Base-by-base conservation (phyloP, 306 rosid species). In the Citrullus mucosospermus region DNA sequence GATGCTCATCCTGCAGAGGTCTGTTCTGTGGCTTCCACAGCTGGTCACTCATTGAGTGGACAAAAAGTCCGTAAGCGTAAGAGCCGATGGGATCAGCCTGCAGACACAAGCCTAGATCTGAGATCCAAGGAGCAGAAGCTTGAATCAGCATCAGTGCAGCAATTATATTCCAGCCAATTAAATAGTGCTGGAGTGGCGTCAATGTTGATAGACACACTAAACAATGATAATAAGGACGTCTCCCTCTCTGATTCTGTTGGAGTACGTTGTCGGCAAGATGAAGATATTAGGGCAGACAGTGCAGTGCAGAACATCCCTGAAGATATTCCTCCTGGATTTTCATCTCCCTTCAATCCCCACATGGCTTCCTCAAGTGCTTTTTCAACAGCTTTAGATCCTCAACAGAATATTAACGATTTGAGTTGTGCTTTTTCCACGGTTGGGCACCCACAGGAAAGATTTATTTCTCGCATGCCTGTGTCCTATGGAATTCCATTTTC, bases 71-170 rank as follows among this genome's bases (percentile, higher is more conserved):
- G 97, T 11, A 96, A 96, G 82, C 97, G 99, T 56, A 96, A 93
- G 80, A 96, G 98, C 83, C 89, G 99, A 81, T 96, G 99, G 99
- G 99, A 96, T 88, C 97, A 93, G 76, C 98, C 97, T 54, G 93
- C 94, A 10, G 94, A 86, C 74, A 75, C 86, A 67, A 82, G 46
- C 78, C 79, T 78, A 25, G 86, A 74, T 84, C 81, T 78, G 55
- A 63, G 78, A 62, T 78, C 44, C 48, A 90, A 82, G 83, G 91
- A 86, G 75, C 89, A 81, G 79, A 84, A 83, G 79, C 63, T 68
- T 2, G 89, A 86, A 63, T 61, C 82, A 65, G 43, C 72, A 74
- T 77, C 18, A 10, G 4, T 34, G 51, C 28, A 57, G 71, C 86
- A 73, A 65, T 43, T 75, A 55, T 86, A 82, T 54, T 75, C 81